Evolutionary conservation across 345 rosid genomes (phyloP), one percentile per base, ranked within the genome.

Genomic region (Syzygium aromaticum): DNA sequence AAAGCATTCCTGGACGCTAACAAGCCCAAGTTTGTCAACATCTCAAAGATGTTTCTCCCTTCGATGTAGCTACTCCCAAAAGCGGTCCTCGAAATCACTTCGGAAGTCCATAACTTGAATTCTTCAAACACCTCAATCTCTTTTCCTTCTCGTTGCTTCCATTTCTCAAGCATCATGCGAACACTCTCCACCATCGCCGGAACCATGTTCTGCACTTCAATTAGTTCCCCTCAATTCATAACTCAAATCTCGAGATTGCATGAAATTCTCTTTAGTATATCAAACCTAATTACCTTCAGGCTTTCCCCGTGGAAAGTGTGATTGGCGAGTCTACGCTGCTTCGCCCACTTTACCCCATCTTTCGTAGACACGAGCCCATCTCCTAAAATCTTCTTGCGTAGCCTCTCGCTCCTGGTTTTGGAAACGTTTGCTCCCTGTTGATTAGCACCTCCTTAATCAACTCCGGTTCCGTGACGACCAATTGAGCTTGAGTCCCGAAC

Each of bases 11-110:
- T 89, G 85, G 46, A 1, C 11, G 56, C 4, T 28, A 91, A 87
- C 38, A 33, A 8, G 15, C 22, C 28, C 84, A 92, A 33, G 88
- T 38, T 86, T 57, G 40, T 82, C 38, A 92, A 25, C 92, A 86
- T 87, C 22, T 88, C 77, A 52, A 93, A 92, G 54, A 89, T 92
- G 13, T 77, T 54, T 85, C 91, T 49, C 52, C 92, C 93, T 87
- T 92, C 92, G 67, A 84, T 9, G 61, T 92, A 91, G 77, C 90
- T 91, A 56, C 92, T 90, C 22, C 93, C 93, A 63, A 92, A 93
- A 52, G 93, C 91, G 51, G 93, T 92, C 87, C 92, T 87, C 6
- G 92, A 91, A 67, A 92, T 92, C 78, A 91, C 52, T 87, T 91
- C 91, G 27, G 91, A 90, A 43, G 93, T 91, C 49, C 92, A 89